Conservation (phyloP, 306 rosid genomes). For the Pterocarpus santalinus region DNA sequence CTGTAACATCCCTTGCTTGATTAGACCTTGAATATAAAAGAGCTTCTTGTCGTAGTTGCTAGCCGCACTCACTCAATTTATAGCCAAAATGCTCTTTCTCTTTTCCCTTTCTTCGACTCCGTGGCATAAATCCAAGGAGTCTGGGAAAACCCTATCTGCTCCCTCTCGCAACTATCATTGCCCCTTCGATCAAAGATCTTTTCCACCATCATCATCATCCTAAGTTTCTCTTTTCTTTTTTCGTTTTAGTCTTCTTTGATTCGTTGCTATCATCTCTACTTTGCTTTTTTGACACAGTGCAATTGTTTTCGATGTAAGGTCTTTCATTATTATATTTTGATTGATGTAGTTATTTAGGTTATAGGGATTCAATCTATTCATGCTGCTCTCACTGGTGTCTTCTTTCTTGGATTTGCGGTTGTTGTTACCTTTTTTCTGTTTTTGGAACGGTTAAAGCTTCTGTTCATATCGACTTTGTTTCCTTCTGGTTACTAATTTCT, state of each 20-base stretch:
- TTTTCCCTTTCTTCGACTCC: too few relatives aligned
- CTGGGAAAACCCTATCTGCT: background rate
- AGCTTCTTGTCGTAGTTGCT: too few relatives aligned
- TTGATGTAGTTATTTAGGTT: slow-evolving; percentile 9
- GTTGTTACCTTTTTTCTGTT: too few relatives aligned
- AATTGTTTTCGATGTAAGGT: background rate
- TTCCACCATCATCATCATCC: background rate
- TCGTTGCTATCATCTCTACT: background rate
- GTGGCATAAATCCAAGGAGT: too few relatives aligned
- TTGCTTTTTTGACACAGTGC: background rate
- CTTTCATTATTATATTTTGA: background rate
- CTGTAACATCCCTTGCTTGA: too few relatives aligned
- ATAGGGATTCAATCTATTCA: slow-evolving; percentile 46
- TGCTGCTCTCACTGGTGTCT: background rate
- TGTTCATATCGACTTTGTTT: too few relatives aligned
- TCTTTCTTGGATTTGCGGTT: background rate
- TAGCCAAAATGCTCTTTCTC: too few relatives aligned
- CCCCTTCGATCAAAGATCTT: background rate
- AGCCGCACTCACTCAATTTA: too few relatives aligned
- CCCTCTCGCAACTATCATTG: background rate
- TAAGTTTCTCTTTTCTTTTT: background rate
- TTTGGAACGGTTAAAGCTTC: too few relatives aligned
- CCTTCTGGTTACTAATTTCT: too few relatives aligned
- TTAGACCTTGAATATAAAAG: too few relatives aligned
- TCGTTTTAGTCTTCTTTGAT: background rate